Evolutionary conservation across 1,284 basidiomycete species (phyloP), one percentile per base, ranked within the genome.

Genomic region (Papiliotrema laurentii): DNA sequence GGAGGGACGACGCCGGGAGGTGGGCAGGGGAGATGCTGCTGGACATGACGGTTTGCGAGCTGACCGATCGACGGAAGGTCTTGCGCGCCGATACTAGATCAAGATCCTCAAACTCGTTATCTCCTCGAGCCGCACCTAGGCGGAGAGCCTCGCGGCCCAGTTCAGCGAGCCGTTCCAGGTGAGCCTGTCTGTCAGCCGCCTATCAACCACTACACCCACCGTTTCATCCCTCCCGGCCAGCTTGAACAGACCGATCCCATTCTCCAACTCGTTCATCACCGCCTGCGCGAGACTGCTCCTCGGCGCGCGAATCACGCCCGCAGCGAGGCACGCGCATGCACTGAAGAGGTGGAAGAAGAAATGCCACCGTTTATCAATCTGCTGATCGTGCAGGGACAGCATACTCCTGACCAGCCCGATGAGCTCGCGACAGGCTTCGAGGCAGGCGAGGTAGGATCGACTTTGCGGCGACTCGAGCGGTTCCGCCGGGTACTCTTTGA

Each of bases 311-410:
- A 53, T 53, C 4, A 21, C 47, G 10, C 27, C 28, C 1, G 51
- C 47, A 4, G 51, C 51, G 16, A 53, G 31, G 31, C 51, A 53
- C 6, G 37, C 47, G 28, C 51, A 53, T 7, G 51, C 51, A 16
- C 42, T 40, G 35, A 53, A 53, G 6, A 53, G 47, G 43, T 53
- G 51, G 27, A 45, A 49, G 47, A 49, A 49, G 21, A 45, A 53
- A 21, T 49, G 47, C 46, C 46, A 53, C 19, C 47, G 41, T 6
- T 47, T 47, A 11, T 49, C 26, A 31, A 53, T 28, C 9, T 31
- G 26, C n/a, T 44, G 42, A 16, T 31, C 51, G 13, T 45, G 42
- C 14, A 53, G 22, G 4, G 43, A 24, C 42, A 53, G 21, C 36
- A 49, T 53, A 26, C 49, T 53, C 25, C 51, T 24, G 28, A 53